Conservation (phyloP, 495 filamentous ascomycete species). For the Chaetomidium leptoderma region DNA sequence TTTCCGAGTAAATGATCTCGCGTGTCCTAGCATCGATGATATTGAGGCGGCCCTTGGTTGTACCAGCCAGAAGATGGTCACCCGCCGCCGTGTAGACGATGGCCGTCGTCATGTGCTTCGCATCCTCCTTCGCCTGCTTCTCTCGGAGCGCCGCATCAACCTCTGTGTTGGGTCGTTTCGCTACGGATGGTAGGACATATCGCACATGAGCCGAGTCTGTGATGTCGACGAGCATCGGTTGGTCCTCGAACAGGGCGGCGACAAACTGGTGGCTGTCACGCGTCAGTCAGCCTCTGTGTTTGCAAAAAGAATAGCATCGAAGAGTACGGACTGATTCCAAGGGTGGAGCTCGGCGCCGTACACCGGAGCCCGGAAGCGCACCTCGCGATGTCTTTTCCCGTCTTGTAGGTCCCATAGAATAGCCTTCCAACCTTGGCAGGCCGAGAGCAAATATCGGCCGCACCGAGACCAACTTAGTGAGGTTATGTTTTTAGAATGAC, state of each 20-base stretch:
- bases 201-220: conserved; percentile 61
- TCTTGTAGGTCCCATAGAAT: conserved; percentile 90
- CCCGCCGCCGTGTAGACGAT: conserved; percentile 81
- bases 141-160: conserved; percentile 60
- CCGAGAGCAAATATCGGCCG: conserved; percentile 87
- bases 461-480: conserved; percentile 90
- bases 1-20: conserved; percentile 78
- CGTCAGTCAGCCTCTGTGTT: neutral
- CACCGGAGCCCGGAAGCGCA: conserved; percentile 84
- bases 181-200: conserved; percentile 73
- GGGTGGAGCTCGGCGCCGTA: conserved; percentile 95
- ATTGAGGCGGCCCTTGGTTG: conserved; percentile 92
- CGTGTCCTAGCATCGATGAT: conserved; percentile 77
- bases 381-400: conserved; percentile 51
- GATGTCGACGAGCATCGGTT: conserved; percentile 81
- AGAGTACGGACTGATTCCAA: conserved; percentile 69
- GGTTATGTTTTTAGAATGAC: conserved; percentile 86
- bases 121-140: conserved; percentile 85
- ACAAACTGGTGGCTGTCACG: conserved; percentile 68
- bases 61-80: conserved; percentile 83
- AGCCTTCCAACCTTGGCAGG: conserved; percentile 92
- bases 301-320: too few species aligned
- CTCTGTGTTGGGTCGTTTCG: conserved; percentile 64
- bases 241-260: conserved; percentile 87
- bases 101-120: conserved; percentile 88